Evolutionary conservation across 306 rosid species (phyloP).

Genomic region (Lagenaria siceraria): DNA sequence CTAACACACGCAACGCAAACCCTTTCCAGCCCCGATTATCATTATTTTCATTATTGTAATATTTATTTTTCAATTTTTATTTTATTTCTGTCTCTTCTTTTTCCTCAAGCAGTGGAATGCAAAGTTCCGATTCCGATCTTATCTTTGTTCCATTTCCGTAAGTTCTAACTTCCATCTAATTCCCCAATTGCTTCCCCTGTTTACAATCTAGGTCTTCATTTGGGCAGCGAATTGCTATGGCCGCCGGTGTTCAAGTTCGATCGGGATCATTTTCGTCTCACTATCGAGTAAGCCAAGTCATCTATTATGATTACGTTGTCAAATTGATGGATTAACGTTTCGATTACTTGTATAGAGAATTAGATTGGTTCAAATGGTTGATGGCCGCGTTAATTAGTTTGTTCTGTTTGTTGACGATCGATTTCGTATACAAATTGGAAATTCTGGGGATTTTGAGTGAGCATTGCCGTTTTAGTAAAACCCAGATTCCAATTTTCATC

Average conservation of each 20-base stretch:
- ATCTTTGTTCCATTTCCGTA: background rate
- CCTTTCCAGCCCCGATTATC: background rate
- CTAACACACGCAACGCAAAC: background rate
- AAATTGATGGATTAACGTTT: background rate
- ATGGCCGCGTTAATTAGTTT: background rate
- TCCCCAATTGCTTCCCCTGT: background rate
- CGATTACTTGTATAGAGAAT: background rate
- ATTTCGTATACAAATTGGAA: background rate
- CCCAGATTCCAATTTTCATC: background rate
- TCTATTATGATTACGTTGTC: background rate
- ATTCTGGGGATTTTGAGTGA: background rate
- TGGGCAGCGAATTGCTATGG: background rate
- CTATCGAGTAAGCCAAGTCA: background rate
- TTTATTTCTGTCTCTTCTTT: background rate
- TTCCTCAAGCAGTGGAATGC: background rate
- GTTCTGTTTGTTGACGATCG: background rate
- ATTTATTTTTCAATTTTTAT: background rate
- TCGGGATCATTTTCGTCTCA: background rate
- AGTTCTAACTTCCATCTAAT: background rate
- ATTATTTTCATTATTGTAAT: background rate
- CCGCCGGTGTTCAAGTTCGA: background rate
- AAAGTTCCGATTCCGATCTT: conserved; percentile 6
- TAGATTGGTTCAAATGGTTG: background rate
- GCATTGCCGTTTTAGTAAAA: background rate
- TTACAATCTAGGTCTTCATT: background rate